These are phyloP conservation scores for Dioszegia crocea DNA, from an alignment of 768 basidiomycete genomes.

Conservation along the genomic window DNA sequence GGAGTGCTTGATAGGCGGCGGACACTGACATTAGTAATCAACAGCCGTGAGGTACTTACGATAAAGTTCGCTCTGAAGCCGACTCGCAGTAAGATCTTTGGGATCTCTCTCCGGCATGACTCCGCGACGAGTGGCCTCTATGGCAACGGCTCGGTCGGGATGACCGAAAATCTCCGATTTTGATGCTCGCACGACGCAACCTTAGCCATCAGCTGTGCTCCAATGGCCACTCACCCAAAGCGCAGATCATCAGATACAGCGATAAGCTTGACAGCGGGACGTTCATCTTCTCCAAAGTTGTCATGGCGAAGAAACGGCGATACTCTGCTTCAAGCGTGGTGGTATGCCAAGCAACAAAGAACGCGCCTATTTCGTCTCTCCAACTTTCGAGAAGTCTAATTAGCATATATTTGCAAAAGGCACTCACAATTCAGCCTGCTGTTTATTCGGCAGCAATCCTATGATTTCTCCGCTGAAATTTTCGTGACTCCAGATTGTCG, in stretches of 20 bases:
- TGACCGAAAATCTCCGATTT: conserved; percentile 43
- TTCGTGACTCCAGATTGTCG: conserved; percentile 50
- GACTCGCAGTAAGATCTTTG: conserved; percentile 44
- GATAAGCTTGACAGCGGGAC: conserved; percentile 41
- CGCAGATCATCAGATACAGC: conserved; percentile 45
- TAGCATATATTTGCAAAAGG: no score
- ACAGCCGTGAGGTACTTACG: conserved; percentile 17
- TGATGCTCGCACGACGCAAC: conserved; percentile 44
- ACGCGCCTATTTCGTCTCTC: conserved; percentile 38
- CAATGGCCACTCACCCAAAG: conserved; percentile 27
- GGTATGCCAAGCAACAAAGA: conserved; percentile 46
- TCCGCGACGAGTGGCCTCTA: background rate
- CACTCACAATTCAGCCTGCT: conserved; percentile 44
- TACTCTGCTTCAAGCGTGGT: conserved; percentile 44
- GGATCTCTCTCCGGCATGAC: conserved; percentile 17
- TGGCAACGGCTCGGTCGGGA: conserved; percentile 12
- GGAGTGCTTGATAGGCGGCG: conserved; percentile 46
- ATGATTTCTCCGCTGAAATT: conserved; percentile 48
- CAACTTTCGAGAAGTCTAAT: conserved; percentile 41
- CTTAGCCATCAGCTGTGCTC: conserved; percentile 12
- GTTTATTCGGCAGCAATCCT: conserved; percentile 38
- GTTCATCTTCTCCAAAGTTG: conserved; percentile 37
- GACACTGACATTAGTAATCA: conserved; percentile 25
- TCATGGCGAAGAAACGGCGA: conserved; percentile 37
- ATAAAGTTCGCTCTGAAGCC: conserved; percentile 47